phyloP scores from a whole-genome alignment of 2,329 filamentous ascomycete species.

The Metarhizium album region DNA sequence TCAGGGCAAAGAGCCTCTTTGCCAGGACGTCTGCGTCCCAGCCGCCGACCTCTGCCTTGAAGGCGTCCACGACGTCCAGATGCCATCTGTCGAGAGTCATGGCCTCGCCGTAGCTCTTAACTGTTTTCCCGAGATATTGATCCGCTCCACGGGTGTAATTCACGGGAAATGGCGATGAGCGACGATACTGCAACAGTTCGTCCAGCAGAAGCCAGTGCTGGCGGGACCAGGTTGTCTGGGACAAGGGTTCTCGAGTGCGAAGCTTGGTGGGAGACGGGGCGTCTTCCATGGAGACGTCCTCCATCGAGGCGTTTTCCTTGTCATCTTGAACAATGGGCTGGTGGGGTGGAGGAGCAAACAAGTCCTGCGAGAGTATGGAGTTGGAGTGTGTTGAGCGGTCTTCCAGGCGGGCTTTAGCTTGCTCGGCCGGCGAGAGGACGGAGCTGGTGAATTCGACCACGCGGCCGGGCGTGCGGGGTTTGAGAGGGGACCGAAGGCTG shows the following conservation, averaged over 20 bases:
- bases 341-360: neutral
- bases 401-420: conserved; percentile 24
- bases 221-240: conserved; percentile 35
- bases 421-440: conserved; percentile 34
- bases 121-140: conserved; percentile 36
- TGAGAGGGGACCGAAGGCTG: conserved; percentile 44
- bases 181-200: conserved; percentile 38
- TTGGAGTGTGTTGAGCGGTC: conserved; percentile 18
- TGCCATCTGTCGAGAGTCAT: conserved; percentile 45
- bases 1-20: conserved; percentile 41
- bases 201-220: conserved; percentile 45
- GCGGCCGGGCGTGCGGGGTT: conserved; percentile 45
- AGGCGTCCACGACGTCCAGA: conserved; percentile 46
- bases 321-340: conserved; percentile 10
- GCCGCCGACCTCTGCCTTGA: conserved; percentile 33
- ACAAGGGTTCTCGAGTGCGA: conserved; percentile 18
- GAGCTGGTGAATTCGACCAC: conserved; percentile 48
- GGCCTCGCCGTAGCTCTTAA: conserved; percentile 33
- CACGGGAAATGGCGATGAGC: conserved; percentile 24
- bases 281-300: conserved; percentile 18
- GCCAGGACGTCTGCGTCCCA: conserved; percentile 40
- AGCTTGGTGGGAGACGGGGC: conserved; percentile 12
- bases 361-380: conserved; percentile 7
- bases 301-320: conserved; percentile 22
- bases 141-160: conserved; percentile 18